Evolutionary conservation across 768 basidiomycete species (phyloP), one percentile per base, ranked within the genome.

Genomic region (Mycena vulgaris): DNA sequence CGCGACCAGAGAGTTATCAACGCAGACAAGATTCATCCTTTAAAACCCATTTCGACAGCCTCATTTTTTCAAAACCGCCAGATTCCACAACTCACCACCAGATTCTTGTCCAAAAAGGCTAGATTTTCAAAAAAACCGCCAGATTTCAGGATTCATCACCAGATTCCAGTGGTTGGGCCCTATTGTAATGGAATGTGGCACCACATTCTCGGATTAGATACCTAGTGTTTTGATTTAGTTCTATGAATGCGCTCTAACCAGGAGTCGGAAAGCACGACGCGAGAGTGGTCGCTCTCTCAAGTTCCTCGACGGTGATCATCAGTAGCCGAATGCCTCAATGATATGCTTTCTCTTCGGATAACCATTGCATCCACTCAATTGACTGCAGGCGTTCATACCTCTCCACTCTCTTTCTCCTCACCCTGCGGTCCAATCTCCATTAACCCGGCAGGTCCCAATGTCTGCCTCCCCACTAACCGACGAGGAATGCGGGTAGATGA

Each of bases 261-360:
- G 45, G 45, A 47, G 45, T 47, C 45, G 45, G 45, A 47, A 47
- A 47, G 45, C 45, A 47, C 33, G 13, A 35, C 40, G 40, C 40
- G 40, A 42, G 40, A 42, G 40, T 42, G 40, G 40, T 42, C 16
- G 40, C 40, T 42, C 40, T 42, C 40, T 42, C 21, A 42, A 42
- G 21, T 49, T 49, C 48, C 48, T 49, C 48, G 23, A 49, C 23
- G 48, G 48, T 49, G 48, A 49, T 49, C 27, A 49, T 19, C 48
- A 49, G 48, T 49, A 49, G 21, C 48, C 27, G 23, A 35, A 35
- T 35, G 33, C 33, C 33, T 35, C 33, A 49, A 23, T 11, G 56
- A 49, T 49, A 49, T 49, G 48, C 48, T 49, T 49, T 42, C 40
- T 49, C 23, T 11, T 49, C 23, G 48, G 48, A 49, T 49, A 49